Evolutionary conservation across 352 stramenopile genomes (phyloP), one percentile per base, ranked within the genome.

Genomic region (Saprolegnia parasitica): DNA sequence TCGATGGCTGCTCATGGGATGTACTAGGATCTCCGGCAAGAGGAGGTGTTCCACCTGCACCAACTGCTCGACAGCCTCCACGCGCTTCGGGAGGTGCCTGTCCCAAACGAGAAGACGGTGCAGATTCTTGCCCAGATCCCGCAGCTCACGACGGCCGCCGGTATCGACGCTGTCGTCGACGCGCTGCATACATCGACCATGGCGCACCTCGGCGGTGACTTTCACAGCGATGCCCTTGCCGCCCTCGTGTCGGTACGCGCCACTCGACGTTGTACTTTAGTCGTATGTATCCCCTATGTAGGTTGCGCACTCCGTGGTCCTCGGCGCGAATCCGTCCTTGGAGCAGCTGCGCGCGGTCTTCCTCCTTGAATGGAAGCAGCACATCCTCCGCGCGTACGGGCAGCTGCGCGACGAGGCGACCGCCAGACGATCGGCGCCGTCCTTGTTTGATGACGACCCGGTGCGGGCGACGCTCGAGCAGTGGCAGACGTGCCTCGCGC

Each of bases 41-140:
- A 95, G 65, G 86, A 95, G 56, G 89, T 88, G n/a, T 95, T 92
- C 54, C 58, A 91, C 35, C 66, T 95, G 56, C 84, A 95, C 24
- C 86, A 95, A 68, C 76, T 95, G 13, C 85, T 91, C 26, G 82
- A 81, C 8, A 76, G 77, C 2, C 76, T 95, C 16, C 83, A 89
- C 81, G n/a, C 89, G 83, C 42, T 83, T 84, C 23, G 90, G 8
- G n/a, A 62, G 18, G 46, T 20, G 42, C 42, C 42, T 11, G 42
- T 49, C 13, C 42, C 42, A n/a, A 1, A 4, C 42, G 42, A 86
- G 72, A 88, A 83, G 70, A 72, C 73, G 46, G 54, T 65, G 0
- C 73, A 82, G 2, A 54, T 93, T 16, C 71, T 94, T 39, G 81
- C 84, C 29, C 81, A 90, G 24, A 91, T 94, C 26, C 68, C 68